Percentiles rank a stretch among this genome's conserved stretches.
These are phyloP conservation scores for Pezicula rhizophila DNA, from an alignment of 2,329 filamentous ascomycete species.

Conservation along the genomic window DNA sequence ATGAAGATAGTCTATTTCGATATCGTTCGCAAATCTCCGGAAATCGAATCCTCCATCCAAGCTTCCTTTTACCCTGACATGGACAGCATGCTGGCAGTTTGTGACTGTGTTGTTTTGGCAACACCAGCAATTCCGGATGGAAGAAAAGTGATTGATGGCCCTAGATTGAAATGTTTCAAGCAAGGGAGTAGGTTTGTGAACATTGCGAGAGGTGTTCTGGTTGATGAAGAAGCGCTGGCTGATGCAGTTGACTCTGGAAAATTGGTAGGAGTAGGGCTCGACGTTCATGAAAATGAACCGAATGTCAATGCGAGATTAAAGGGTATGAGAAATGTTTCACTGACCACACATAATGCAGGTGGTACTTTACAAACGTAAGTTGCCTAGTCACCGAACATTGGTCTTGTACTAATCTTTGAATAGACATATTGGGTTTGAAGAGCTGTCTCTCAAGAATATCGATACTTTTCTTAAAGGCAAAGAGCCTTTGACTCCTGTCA, in stretches of 20 bases:
- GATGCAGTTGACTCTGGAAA: conserved; percentile 48
- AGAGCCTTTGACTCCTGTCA: conserved; percentile 25
- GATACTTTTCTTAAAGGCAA: conserved; percentile 44
- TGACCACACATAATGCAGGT: conserved; percentile 64
- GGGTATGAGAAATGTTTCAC: conserved; percentile 33
- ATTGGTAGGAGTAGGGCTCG: conserved; percentile 50
- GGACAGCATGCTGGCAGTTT: conserved; percentile 41
- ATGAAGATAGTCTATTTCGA: conserved; percentile 65
- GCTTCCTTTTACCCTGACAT: conserved; percentile 47
- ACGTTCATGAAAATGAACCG: conserved; percentile 60
- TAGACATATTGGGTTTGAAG: conserved; percentile 53
- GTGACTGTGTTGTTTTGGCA: conserved; percentile 58
- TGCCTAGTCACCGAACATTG: background rate
- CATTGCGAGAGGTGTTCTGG: conserved; percentile 56
- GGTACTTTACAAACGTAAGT: conserved; percentile 54
- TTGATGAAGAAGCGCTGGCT: conserved; percentile 59
- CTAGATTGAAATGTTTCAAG: conserved; percentile 45
- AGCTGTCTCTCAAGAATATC: conserved; percentile 61
- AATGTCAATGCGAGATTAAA: conserved; percentile 22
- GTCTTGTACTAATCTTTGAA: conserved; percentile 26
- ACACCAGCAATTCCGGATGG: conserved; percentile 45
- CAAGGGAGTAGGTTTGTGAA: conserved; percentile 56
- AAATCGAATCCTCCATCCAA: conserved; percentile 33
- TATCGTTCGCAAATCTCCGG: conserved; percentile 36
- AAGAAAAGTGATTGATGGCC: conserved; percentile 40